Conservation (phyloP, 805 yeast genomes). For the Kodamaea kaohsiungensis region DNA sequence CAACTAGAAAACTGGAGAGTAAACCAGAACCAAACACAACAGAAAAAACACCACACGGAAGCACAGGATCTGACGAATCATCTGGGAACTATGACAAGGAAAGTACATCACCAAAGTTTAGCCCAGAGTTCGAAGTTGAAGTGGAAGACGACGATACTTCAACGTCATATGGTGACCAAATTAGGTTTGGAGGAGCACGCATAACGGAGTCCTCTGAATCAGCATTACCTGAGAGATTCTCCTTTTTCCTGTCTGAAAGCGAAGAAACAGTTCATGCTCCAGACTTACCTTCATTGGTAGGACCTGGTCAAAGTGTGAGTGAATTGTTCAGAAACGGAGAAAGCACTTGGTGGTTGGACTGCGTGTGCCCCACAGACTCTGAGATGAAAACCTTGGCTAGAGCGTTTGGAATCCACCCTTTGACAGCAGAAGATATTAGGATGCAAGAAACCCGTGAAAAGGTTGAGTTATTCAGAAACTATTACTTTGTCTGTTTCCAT, state of each 20-base stretch:
- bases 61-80: slow-evolving; percentile 5
- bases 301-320: slow-evolving; percentile 21
- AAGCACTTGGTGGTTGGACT: slow-evolving; percentile 64
- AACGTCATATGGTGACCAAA: slow-evolving; percentile 32
- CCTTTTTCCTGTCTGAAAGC: slow-evolving; percentile 27
- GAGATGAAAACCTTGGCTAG: slow-evolving; percentile 92
- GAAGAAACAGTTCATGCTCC: slow-evolving; percentile 32
- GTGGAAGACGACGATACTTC: slow-evolving; percentile 16
- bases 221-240: slow-evolving; percentile 53
- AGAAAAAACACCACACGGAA: background rate
- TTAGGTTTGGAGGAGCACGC: slow-evolving; percentile 41
- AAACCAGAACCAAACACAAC: background rate
- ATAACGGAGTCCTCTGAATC: slow-evolving; percentile 25
- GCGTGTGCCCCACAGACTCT: slow-evolving; percentile 88
- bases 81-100: background rate
- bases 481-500: slow-evolving; percentile 95
- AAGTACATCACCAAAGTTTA: background rate
- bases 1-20: background rate
- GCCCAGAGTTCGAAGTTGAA: background rate
- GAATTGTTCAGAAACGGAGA: slow-evolving; percentile 28
- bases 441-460: slow-evolving; percentile 97
- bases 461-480: slow-evolving; percentile 85
- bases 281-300: slow-evolving; percentile 25
- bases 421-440: slow-evolving; percentile 95
- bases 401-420: slow-evolving; percentile 96